Percentiles rank a stretch among this genome's conserved stretches.
These are phyloP conservation scores for Geranomyces variabilis DNA, from an alignment of 192 early-diverging fungal species.

Conservation along the genomic window DNA sequence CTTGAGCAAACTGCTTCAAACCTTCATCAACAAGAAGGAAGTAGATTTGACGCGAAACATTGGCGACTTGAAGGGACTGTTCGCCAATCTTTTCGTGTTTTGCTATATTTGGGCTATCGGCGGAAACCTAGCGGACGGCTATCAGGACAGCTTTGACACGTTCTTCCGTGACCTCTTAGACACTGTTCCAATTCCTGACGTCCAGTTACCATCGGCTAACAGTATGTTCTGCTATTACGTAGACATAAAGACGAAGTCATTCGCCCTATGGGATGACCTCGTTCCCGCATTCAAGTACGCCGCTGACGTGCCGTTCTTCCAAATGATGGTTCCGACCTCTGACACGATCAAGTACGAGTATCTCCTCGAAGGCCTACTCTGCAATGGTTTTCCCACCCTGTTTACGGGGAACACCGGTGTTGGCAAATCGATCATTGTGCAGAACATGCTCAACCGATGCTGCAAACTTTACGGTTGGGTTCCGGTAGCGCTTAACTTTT, in stretches of 20 bases:
- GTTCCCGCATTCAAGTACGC: slow-evolving; percentile 60
- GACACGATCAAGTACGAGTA: slow-evolving; percentile 65
- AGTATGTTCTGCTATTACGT: slow-evolving; percentile 58
- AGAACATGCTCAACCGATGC: slow-evolving; percentile 54
- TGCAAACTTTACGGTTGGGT: slow-evolving; percentile 50
- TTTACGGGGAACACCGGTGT: slow-evolving; percentile 64
- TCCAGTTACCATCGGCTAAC: slow-evolving; percentile 54
- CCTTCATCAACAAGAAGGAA: slow-evolving; percentile 52
- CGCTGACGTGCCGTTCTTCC: slow-evolving; percentile 58
- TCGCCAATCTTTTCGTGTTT: slow-evolving; percentile 59
- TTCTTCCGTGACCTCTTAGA: slow-evolving; percentile 59
- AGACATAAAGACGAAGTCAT: slow-evolving; percentile 50
- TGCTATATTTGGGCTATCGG: slow-evolving; percentile 63
- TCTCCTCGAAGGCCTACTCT: slow-evolving; percentile 52
- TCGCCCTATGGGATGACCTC: slow-evolving; percentile 60
- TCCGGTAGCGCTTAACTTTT: slow-evolving; percentile 59
- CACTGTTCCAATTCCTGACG: slow-evolving; percentile 43
- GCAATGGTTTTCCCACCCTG: slow-evolving; percentile 52
- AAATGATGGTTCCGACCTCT: slow-evolving; percentile 66
- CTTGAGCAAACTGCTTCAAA: slow-evolving; percentile 53
- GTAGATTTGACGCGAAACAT: slow-evolving; percentile 45
- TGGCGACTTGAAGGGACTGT: slow-evolving; percentile 47
- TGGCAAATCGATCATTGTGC: slow-evolving; percentile 63
- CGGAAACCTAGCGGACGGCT: slow-evolving; percentile 61
- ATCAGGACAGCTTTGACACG: slow-evolving; percentile 61